Percentiles rank a stretch among this genome's conserved stretches.
phyloP scores from a whole-genome alignment of 176 grass and related monocot species.

The Poa pratensis region DNA sequence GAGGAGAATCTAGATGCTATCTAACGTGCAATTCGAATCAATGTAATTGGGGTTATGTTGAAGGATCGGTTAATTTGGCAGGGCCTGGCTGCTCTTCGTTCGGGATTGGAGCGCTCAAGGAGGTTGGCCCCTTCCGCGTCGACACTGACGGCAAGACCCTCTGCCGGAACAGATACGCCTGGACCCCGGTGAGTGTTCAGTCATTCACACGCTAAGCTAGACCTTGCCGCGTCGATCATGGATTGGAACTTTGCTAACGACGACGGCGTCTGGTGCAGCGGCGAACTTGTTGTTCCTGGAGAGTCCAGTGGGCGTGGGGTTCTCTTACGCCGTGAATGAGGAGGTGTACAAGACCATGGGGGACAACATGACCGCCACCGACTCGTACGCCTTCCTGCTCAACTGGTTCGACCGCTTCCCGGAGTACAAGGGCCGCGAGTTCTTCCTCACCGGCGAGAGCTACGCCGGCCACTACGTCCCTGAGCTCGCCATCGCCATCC shows the following conservation, averaged over 20 bases:
- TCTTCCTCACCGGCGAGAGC: slow-evolving; percentile 69
- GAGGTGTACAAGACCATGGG: slow-evolving; percentile 47
- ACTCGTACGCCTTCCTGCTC: slow-evolving; percentile 57
- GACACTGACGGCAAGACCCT: slow-evolving; percentile 68
- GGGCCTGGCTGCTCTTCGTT: slow-evolving; percentile 77
- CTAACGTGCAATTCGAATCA: background rate
- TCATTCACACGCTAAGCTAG: background rate
- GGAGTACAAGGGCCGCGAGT: slow-evolving; percentile 57
- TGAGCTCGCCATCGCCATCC: slow-evolving; percentile 52
- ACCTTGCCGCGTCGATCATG: background rate
- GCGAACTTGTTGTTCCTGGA: slow-evolving; percentile 70
- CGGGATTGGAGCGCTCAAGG: slow-evolving; percentile 55
- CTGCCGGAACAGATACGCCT: slow-evolving; percentile 47
- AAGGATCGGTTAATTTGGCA: slow-evolving; percentile 21
- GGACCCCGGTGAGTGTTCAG: slow-evolving; percentile 46
- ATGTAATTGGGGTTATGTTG: background rate
- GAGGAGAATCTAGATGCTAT: background rate
- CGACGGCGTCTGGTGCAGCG: slow-evolving; percentile 29
- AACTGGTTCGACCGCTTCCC: slow-evolving; percentile 75
- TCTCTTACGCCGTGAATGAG: slow-evolving; percentile 57
- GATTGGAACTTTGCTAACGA: background rate
- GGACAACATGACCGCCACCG: slow-evolving; percentile 54
- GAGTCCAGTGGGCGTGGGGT: slow-evolving; percentile 65
- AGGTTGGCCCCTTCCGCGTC: slow-evolving; percentile 65
- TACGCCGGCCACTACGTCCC: slow-evolving; percentile 78